A percentile compares a stretch with the other conserved stretches of the same genome.
phyloP scores from a whole-genome alignment of 129 eudicot genomes.

The Chrysanthemum seticuspe region DNA sequence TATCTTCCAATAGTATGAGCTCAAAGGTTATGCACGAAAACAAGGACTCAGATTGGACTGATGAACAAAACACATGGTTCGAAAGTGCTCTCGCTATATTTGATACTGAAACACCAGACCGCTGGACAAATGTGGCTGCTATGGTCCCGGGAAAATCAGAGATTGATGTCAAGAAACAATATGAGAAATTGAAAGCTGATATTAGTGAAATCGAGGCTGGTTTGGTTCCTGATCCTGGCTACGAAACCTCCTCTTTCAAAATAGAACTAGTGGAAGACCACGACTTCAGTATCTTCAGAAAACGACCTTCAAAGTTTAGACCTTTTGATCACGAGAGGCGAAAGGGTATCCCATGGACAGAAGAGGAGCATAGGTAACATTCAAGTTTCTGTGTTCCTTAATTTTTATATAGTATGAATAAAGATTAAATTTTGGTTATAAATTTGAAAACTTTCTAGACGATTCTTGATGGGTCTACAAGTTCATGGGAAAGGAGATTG shows the following conservation, averaged over 20 bases:
- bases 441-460: constrained; percentile 35
- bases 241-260: constrained; percentile 42
- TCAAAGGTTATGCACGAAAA: constrained; percentile 36
- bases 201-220: constrained; percentile 79
- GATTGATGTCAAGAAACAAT: constrained; percentile 75
- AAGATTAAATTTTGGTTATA: not conserved
- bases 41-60: constrained; percentile 65
- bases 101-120: constrained; percentile 71
- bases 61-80: constrained; percentile 82
- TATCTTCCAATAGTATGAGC: constrained; percentile 42
- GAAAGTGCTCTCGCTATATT: constrained; percentile 80
- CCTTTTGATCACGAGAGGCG: constrained; percentile 70
- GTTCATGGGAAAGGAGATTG: constrained; percentile 88
- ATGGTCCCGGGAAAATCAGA: constrained; percentile 86
- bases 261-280: constrained; percentile 52
- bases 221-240: constrained; percentile 61
- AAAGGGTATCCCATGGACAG: constrained; percentile 97
- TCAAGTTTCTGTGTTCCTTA: constrained; percentile 1
- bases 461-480: constrained; percentile 72
- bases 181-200: constrained; percentile 69
- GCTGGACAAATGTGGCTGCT: constrained; percentile 74
- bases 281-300: constrained; percentile 39
- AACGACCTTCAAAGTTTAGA: constrained; percentile 44
- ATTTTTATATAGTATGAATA: not conserved
- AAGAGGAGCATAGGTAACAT: constrained; percentile 89